Percentiles rank a stretch among this genome's conserved stretches.
Evolutionary conservation across 352 stramenopile genomes (phyloP).

Genomic region (Globisporangium spinosum): DNA sequence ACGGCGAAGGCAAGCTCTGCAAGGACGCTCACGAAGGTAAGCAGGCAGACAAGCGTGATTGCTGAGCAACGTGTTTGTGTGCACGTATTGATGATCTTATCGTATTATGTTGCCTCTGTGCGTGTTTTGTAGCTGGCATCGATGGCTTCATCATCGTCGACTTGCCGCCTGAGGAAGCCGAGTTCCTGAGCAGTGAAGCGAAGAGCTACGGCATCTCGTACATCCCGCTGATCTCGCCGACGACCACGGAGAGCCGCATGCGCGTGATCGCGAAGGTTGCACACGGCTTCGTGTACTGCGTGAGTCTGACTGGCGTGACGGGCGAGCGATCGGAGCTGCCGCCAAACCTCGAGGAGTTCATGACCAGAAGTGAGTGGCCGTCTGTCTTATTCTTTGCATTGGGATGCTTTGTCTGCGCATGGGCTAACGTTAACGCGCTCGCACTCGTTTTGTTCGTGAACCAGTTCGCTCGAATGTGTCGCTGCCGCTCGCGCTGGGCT

Average conservation of each 20-base stretch:
- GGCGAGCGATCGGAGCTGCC: constrained; percentile 90
- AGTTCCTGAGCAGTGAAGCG: constrained; percentile 88
- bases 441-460: constrained; percentile 9
- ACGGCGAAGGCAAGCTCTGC: constrained; percentile 92
- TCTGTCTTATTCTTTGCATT: not conserved
- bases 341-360: constrained; percentile 92
- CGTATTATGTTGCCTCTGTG: constrained; percentile 17
- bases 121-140: constrained; percentile 60
- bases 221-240: constrained; percentile 96
- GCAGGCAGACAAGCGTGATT: not conserved
- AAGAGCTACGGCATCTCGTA: constrained; percentile 91
- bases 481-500: constrained; percentile 94
- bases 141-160: constrained; percentile 99
- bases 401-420: not conserved
- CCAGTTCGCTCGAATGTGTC: constrained; percentile 80
- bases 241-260: constrained; percentile 94
- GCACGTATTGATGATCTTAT: constrained; percentile 14
- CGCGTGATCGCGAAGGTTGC: constrained; percentile 63
- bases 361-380: constrained; percentile 61
- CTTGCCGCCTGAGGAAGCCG: constrained; percentile 94
- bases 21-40: constrained; percentile 67
- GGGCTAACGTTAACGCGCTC: not conserved
- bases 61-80: not conserved
- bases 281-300: constrained; percentile 86
- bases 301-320: constrained; percentile 91